These are phyloP conservation scores for Metschnikowia lunata DNA, from an alignment of 805 yeast species.

Conservation along the genomic window DNA sequence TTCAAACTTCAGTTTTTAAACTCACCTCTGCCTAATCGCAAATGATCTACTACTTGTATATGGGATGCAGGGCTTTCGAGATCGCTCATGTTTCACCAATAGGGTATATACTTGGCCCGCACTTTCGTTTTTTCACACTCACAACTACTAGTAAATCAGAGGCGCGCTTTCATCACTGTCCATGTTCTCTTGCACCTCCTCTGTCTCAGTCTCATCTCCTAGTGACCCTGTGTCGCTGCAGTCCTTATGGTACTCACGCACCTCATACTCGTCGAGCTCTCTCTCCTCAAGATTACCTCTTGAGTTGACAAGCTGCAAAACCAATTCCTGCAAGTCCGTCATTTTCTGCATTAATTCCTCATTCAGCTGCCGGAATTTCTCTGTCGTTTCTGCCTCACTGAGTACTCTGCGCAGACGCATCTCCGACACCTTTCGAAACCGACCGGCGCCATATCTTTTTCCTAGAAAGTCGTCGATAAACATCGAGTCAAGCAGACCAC, in stretches of 20 bases:
- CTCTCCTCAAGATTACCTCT: not conserved
- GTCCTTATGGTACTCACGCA: slow-evolving; percentile 5
- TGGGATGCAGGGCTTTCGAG: too few relatives aligned
- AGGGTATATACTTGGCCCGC: too few relatives aligned
- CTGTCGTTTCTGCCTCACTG: not conserved
- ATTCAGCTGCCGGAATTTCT: not conserved
- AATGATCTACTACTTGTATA: too few relatives aligned
- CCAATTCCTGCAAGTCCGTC: slow-evolving; percentile 3
- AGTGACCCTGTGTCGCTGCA: not conserved
- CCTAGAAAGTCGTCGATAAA: slow-evolving; percentile 33
- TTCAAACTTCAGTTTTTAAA: too few relatives aligned
- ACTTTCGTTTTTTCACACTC: not conserved
- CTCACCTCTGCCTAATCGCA: too few relatives aligned
- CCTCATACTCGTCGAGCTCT: slow-evolving; percentile 3
- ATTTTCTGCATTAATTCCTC: slow-evolving; percentile 9
- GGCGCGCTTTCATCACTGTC: not conserved
- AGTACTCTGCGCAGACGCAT: slow-evolving; percentile 2
- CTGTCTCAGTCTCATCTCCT: not conserved
- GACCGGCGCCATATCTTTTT: slow-evolving; percentile 22
- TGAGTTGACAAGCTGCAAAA: slow-evolving; percentile 1
- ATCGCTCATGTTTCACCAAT: too few relatives aligned
- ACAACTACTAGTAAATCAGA: not conserved
- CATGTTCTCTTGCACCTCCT: not conserved
- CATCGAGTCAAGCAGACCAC: slow-evolving; percentile 37
- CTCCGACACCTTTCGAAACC: slow-evolving; percentile 5